Conservation (phyloP, 768 basidiomycete genomes). For the Lentinula sp. region DNA sequence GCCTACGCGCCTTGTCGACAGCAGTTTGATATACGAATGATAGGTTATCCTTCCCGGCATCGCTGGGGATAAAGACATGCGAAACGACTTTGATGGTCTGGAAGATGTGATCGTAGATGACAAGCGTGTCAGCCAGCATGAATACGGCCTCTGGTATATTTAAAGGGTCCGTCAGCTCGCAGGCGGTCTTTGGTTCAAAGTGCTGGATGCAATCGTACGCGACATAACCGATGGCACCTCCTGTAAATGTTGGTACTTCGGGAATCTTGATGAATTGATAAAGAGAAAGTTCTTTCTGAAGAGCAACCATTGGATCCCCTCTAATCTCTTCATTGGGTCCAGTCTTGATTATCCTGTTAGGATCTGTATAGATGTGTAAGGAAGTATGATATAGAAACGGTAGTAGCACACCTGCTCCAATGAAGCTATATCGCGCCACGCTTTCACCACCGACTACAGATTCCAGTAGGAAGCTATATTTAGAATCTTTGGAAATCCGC, state of each 20-base stretch:
- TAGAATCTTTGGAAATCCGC: conserved; percentile 84
- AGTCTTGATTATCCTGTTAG: conserved; percentile 85
- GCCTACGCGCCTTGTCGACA: conserved; percentile 69
- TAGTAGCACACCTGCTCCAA: conserved; percentile 73
- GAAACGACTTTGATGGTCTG: conserved; percentile 94
- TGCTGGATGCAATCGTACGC: conserved; percentile 94
- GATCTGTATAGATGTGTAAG: conserved; percentile 48
- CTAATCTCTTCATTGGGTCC: conserved; percentile 77
- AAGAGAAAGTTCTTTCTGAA: conserved; percentile 80
- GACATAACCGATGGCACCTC: conserved; percentile 96
- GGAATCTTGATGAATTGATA: conserved; percentile 91
- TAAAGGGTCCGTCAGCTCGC: conserved; percentile 68
- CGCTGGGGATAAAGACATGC: conserved; percentile 83
- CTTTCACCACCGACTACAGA: conserved; percentile 88
- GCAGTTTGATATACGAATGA: conserved; percentile 87
- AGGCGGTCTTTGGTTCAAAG: conserved; percentile 91
- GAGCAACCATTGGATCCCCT: conserved; percentile 81
- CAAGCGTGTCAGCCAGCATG: conserved; percentile 93
- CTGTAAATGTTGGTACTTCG: conserved; percentile 90
- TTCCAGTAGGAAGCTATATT: conserved; percentile 93
- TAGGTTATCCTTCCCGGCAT: conserved; percentile 60
- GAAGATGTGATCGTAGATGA: conserved; percentile 96
- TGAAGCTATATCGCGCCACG: conserved; percentile 91
- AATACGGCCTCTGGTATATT: conserved; percentile 93
- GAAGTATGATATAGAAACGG: background rate